phyloP scores from a whole-genome alignment of 1,284 basidiomycete species.

The Cerioporus squamosus region DNA sequence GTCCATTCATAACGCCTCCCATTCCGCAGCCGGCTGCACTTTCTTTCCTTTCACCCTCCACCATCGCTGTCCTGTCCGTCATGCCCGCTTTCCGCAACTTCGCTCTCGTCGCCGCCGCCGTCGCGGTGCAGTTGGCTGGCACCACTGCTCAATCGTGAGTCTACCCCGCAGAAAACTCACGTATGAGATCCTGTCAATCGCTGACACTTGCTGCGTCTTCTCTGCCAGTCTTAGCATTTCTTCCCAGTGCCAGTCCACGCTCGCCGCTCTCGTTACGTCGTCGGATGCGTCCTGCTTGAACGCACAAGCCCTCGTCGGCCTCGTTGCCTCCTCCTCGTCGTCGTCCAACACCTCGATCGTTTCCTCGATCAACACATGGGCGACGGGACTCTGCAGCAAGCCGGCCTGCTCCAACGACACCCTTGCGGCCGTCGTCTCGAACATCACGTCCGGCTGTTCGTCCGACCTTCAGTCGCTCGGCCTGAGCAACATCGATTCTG shows the following conservation, averaged over 20 bases:
- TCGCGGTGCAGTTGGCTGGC: conserved; percentile 43
- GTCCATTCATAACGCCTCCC: conserved; percentile 2
- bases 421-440: conserved; percentile 50
- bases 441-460: conserved; percentile 56
- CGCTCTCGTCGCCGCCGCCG: conserved; percentile 32
- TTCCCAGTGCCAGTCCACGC: conserved; percentile 39
- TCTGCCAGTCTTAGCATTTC: conserved; percentile 38
- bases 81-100: conserved; percentile 31
- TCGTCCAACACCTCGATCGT: conserved; percentile 47
- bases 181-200: neutral
- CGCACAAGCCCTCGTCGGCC: conserved; percentile 46
- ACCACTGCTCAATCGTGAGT: conserved; percentile 50
- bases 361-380: conserved; percentile 57
- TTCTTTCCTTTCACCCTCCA: conserved; percentile 8
- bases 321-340: conserved; percentile 42
- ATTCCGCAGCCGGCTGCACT: conserved; percentile 26
- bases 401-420: conserved; percentile 61
- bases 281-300: conserved; percentile 58
- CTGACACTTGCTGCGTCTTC: neutral
- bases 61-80: conserved; percentile 5
- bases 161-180: neutral
- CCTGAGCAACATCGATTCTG: conserved; percentile 31
- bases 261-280: conserved; percentile 45
- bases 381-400: conserved; percentile 56
- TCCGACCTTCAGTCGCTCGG: conserved; percentile 47